Evolutionary conservation across 768 basidiomycete species (phyloP), one percentile per base, ranked within the genome.

Genomic region (Naematelia encephala): DNA sequence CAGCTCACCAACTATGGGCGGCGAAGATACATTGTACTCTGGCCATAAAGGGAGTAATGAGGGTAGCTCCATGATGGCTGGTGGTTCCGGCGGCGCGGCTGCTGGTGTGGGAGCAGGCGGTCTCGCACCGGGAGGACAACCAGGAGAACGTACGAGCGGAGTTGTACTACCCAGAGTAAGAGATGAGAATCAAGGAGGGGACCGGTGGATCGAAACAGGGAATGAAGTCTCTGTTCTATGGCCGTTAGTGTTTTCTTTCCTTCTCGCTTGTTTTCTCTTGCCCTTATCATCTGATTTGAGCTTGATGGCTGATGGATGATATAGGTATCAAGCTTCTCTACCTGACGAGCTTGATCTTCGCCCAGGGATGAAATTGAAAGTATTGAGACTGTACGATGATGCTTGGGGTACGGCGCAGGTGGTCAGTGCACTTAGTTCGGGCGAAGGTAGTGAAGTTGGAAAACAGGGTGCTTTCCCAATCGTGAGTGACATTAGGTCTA

Each of bases 351-450:
- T 77, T n/a, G 69, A 75, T 39, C 60, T 77, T 19, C 47, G 63
- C 29, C 74, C 76, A 21, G 76, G 74, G 11, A 77, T 77, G 76
- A 68, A 65, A 43, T 53, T 77, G 5, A 54, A 61, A 5, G 71
- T 77, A 13, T 29, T 73, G 39, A 63, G 72, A 16, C 49, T 77
- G 21, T 77, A 74, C 57, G 76, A 77, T 49, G 76, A 77, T 60
- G 74, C 71, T 1, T 77, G 76, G 74, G 76, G 68, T 4, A 77
- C 74, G 0, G 76, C 69, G 10, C 63, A 73, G 48, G 62, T 75
- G 12, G 51, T 74, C 16, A 27, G 28, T 14, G 69, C 57, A 12
- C 34, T 39, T 39, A 16, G 34, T 16, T 52, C 34, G 27, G 65
- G 61, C 5, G 63, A 70, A 43, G 56, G 30, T 2, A 14, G 25